These are phyloP conservation scores for grape (Vitis vinifera) DNA, from an alignment of 164 flowering plant species.

Conservation along the genomic window DNA sequence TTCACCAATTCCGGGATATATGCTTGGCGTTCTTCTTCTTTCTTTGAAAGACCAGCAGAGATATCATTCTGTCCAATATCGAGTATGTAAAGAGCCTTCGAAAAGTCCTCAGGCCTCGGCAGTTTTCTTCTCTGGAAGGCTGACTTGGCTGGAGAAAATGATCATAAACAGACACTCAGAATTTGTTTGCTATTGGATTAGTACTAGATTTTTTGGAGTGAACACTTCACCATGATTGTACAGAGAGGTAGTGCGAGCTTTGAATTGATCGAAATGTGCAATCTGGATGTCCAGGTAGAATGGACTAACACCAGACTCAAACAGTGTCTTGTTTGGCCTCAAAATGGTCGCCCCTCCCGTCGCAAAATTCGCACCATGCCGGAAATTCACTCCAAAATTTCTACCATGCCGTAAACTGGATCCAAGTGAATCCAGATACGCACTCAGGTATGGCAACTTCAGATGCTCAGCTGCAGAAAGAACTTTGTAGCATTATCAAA, in stretches of 20 bases:
- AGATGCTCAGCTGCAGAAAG: conserved; percentile 36
- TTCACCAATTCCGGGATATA: conserved; percentile 44
- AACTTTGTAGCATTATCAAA: no score
- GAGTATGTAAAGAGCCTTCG: conserved; percentile 58
- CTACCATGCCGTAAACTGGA: neutral
- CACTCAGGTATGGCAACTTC: conserved; percentile 38
- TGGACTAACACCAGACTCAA: conserved; percentile 36
- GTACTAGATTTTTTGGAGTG: neutral
- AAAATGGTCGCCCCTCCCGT: conserved; percentile 50
- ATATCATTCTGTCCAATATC: conserved; percentile 78
- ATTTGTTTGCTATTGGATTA: neutral
- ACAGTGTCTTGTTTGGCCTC: conserved; percentile 33
- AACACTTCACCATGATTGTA: conserved; percentile 22
- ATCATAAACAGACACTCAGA: neutral
- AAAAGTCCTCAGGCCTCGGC: conserved; percentile 54
- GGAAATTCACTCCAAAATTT: conserved; percentile 16
- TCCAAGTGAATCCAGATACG: conserved; percentile 46
- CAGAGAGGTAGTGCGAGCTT: conserved; percentile 24
- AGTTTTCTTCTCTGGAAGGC: conserved; percentile 23
- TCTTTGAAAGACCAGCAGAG: conserved; percentile 33
- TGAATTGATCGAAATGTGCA: conserved; percentile 41
- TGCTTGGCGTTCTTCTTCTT: conserved; percentile 31
- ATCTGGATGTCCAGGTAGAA: conserved; percentile 47
- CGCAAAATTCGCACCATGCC: conserved; percentile 57
- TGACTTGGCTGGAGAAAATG: conserved; percentile 24